A percentile compares a stretch with the other conserved stretches of the same genome.
Conservation (phyloP, 2,329 filamentous ascomycete species). For the Aspergillus udagawae region DNA sequence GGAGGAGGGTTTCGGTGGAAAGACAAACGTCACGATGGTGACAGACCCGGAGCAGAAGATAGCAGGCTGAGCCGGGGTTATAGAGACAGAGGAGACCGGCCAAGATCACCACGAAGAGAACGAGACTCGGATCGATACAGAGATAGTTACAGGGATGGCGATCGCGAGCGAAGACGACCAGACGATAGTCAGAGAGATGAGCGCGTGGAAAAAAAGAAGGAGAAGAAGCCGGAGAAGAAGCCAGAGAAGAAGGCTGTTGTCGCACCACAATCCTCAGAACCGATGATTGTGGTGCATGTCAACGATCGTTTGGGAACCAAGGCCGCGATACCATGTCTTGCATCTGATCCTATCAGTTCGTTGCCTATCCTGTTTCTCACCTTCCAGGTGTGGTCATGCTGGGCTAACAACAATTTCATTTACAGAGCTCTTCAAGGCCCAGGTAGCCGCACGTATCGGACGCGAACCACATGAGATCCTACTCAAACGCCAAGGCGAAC, state of each 20-base stretch:
- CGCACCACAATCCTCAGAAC: constrained; percentile 52
- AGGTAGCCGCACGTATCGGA: constrained; percentile 85
- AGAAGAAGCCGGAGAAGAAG: constrained; percentile 41
- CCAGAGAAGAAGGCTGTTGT: constrained; percentile 38
- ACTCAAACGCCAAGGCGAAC: constrained; percentile 83
- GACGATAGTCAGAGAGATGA: constrained; percentile 22
- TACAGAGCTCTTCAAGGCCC: constrained; percentile 73
- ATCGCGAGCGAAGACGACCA: constrained; percentile 22
- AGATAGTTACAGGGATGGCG: constrained; percentile 19
- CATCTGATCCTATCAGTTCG: constrained; percentile 70
- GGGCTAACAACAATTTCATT: constrained; percentile 2
- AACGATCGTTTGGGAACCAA: constrained; percentile 98
- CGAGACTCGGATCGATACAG: constrained; percentile 27
- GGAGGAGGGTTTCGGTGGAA: constrained; percentile 47
- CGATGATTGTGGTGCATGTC: constrained; percentile 90
- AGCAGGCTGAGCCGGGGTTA: constrained; percentile 53
- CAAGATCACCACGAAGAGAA: constrained; percentile 36
- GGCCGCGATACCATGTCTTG: constrained; percentile 83
- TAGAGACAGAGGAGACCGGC: constrained; percentile 29
- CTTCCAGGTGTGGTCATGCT: background rate
- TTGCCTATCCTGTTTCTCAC: constrained; percentile 5
- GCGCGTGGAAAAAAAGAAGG: constrained; percentile 37
- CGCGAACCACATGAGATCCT: constrained; percentile 87
- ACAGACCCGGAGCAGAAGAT: constrained; percentile 40
- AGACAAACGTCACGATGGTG: constrained; percentile 47